These are phyloP conservation scores for Chaetoceros tenuissimus DNA, from an alignment of 108 stramenopile genomes.

Conservation along the genomic window DNA sequence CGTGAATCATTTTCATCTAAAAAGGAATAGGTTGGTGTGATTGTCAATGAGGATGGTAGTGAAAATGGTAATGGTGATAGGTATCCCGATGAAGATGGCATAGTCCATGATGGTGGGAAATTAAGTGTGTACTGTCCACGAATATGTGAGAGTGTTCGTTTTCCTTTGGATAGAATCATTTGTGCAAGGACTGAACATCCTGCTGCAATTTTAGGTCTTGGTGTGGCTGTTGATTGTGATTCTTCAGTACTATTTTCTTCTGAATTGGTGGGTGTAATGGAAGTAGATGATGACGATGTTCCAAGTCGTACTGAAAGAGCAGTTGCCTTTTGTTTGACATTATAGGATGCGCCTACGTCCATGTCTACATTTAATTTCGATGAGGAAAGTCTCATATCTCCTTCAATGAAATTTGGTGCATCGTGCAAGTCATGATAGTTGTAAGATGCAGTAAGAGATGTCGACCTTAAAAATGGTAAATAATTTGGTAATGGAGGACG, in stretches of 20 bases:
- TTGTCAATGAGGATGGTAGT: neutral
- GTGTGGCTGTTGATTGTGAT: too few relatives aligned
- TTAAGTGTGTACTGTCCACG: neutral
- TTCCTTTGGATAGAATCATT: neutral
- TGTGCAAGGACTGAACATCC: neutral
- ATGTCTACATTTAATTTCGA: neutral
- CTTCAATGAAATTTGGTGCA: neutral
- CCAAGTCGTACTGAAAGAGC: neutral
- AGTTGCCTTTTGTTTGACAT: neutral
- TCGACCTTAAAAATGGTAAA: neutral
- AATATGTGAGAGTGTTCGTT: neutral
- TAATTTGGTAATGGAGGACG: neutral
- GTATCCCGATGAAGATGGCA: neutral
- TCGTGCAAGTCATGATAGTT: neutral
- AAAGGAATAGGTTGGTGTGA: neutral
- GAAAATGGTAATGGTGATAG: neutral
- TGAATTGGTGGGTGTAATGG: too few relatives aligned
- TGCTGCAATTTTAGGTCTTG: too few relatives aligned
- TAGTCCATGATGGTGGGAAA: neutral
- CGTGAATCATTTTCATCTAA: neutral
- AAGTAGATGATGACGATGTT: neutral
- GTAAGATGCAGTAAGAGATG: neutral
- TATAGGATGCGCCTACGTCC: neutral
- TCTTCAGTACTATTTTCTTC: too few relatives aligned
- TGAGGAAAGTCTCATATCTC: neutral